Evolutionary conservation across 1,284 basidiomycete species (phyloP).

Genomic region (Rhodotorula sp.): DNA sequence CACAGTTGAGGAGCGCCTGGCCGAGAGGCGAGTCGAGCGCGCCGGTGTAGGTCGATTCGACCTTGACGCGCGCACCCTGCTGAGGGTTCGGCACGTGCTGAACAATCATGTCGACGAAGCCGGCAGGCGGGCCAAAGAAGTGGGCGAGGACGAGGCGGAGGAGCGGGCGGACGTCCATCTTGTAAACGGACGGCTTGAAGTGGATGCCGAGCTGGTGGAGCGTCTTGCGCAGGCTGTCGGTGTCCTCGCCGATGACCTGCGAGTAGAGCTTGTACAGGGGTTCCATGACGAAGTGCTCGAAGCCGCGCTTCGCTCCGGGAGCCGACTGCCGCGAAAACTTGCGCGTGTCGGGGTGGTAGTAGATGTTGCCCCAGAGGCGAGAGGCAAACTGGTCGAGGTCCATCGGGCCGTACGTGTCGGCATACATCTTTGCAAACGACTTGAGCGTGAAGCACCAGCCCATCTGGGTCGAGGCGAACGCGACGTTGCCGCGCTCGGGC

Average conservation of each 20-base stretch:
- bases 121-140: constrained; percentile 88
- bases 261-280: constrained; percentile 98
- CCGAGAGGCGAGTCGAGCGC: constrained; percentile 76
- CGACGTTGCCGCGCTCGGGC: constrained; percentile 94
- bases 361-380: constrained; percentile 98
- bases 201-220: constrained; percentile 77
- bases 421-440: constrained; percentile 95
- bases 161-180: constrained; percentile 95
- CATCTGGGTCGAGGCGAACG: constrained; percentile 95
- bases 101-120: constrained; percentile 87
- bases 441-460: constrained; percentile 94
- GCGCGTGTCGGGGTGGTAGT: constrained; percentile 74
- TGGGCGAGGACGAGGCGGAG: constrained; percentile 90
- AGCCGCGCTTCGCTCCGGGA: constrained; percentile 76
- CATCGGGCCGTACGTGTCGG: constrained; percentile 71
- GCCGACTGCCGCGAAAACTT: constrained; percentile 84
- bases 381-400: constrained; percentile 63
- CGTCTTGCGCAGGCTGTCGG: constrained; percentile 75
- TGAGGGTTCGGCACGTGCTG: constrained; percentile 83
- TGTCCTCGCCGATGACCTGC: constrained; percentile 85
- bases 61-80: constrained; percentile 68
- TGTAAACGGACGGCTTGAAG: constrained; percentile 90
- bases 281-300: constrained; percentile 94
- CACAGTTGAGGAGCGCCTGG: constrained; percentile 74
- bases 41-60: constrained; percentile 79